Percentiles rank a stretch among this genome's conserved stretches.
phyloP scores from a whole-genome alignment of 495 filamentous ascomycete genomes.

The Neurospora africana region DNA sequence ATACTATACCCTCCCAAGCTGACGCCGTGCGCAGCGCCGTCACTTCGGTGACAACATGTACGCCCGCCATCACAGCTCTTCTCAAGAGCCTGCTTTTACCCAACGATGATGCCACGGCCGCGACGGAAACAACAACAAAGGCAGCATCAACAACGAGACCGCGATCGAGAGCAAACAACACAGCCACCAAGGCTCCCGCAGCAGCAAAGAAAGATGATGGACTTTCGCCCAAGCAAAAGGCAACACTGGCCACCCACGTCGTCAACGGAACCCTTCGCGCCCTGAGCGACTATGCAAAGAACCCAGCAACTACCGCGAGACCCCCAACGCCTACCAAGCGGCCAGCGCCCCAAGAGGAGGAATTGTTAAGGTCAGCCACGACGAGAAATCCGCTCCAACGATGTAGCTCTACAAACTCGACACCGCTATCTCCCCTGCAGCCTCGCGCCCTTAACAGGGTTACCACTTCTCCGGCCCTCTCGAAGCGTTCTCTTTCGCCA shows the following conservation, averaged over 20 bases:
- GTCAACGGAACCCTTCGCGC: constrained; percentile 67
- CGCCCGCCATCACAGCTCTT: constrained; percentile 33
- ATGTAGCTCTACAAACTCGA: constrained; percentile 35
- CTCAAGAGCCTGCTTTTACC: constrained; percentile 41
- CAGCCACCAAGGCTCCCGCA: constrained; percentile 4
- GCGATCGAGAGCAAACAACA: constrained; percentile 16
- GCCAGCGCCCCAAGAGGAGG: constrained; percentile 18
- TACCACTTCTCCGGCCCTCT: constrained; percentile 31
- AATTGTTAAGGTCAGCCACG: constrained; percentile 23
- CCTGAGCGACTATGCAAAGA: constrained; percentile 62
- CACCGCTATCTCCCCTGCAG: constrained; percentile 40
- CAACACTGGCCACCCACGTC: constrained; percentile 67
- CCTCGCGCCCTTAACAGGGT: constrained; percentile 43
- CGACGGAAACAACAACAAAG: constrained; percentile 10
- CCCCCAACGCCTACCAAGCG: constrained; percentile 12
- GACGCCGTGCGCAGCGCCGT: constrained; percentile 44
- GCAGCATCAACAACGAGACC: constrained; percentile 11
- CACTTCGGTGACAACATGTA: constrained; percentile 41
- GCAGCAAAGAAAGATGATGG: constrained; percentile 17
- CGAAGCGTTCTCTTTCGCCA: constrained; percentile 20
- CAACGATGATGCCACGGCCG: constrained; percentile 19
- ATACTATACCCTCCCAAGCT: constrained; percentile 28
- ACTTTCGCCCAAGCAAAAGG: constrained; percentile 50
- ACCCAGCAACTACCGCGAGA: constrained; percentile 14
- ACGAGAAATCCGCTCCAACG: constrained; percentile 30